Conservation (phyloP, 345 rosid species). For the Hibiscus tridactylites region DNA sequence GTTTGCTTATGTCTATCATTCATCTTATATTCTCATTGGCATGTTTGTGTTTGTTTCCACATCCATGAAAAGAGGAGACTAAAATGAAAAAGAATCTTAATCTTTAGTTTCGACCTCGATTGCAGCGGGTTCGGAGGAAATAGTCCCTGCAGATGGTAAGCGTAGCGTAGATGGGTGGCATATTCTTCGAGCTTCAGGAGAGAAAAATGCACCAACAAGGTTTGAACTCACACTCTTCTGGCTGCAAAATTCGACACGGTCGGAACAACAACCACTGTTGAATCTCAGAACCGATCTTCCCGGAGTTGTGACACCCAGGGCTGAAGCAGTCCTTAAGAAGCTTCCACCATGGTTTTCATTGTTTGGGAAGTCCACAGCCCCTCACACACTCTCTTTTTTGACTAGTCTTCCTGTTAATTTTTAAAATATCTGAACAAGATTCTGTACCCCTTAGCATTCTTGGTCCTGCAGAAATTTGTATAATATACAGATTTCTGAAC, state of each 20-base stretch:
- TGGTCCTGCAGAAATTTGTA: neutral
- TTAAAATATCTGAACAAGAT: slow-evolving; percentile 10
- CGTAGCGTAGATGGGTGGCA: slow-evolving; percentile 65
- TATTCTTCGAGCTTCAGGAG: slow-evolving; percentile 74
- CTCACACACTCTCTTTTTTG: slow-evolving; percentile 53
- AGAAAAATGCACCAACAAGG: slow-evolving; percentile 49
- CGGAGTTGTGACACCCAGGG: slow-evolving; percentile 46
- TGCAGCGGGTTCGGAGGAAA: slow-evolving; percentile 44
- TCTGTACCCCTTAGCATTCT: neutral
- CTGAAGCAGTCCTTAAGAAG: slow-evolving; percentile 35
- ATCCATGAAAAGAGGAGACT: neutral
- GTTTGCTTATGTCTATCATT: neutral
- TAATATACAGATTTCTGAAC: no score
- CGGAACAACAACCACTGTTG: slow-evolving; percentile 31
- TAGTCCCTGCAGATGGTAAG: slow-evolving; percentile 49
- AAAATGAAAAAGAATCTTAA: neutral
- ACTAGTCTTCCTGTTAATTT: slow-evolving; percentile 49
- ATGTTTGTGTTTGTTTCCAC: neutral
- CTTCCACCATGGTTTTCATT: slow-evolving; percentile 74
- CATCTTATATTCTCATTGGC: neutral
- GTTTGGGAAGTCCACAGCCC: slow-evolving; percentile 82
- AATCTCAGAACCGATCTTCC: slow-evolving; percentile 77
- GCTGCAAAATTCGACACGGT: slow-evolving; percentile 22
- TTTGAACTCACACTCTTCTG: slow-evolving; percentile 51
- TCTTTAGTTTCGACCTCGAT: neutral